phyloP scores from a whole-genome alignment of 768 basidiomycete genomes.

The Russula brevipes region DNA sequence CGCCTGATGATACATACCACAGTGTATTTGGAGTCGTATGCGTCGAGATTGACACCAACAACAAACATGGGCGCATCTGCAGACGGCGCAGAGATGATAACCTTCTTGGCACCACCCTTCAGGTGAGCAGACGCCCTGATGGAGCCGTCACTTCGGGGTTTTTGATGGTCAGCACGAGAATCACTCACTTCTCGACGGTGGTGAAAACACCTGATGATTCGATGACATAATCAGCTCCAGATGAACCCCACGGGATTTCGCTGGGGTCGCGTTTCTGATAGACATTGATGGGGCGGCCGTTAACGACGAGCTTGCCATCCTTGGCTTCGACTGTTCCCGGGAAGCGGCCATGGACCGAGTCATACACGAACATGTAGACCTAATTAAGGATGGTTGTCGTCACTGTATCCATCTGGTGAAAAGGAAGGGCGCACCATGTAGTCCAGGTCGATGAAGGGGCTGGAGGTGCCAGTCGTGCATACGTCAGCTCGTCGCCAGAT shows the following conservation, averaged over 20 bases:
- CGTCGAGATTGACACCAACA: slow-evolving; percentile 90
- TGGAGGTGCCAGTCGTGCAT: slow-evolving; percentile 30
- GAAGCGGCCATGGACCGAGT: slow-evolving; percentile 91
- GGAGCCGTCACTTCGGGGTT: background rate
- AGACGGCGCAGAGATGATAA: slow-evolving; percentile 99
- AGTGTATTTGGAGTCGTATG: slow-evolving; percentile 81
- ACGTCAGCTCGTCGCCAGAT: background rate
- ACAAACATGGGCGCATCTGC: slow-evolving; percentile 95
- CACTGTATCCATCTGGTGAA: background rate
- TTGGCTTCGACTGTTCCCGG: slow-evolving; percentile 75
- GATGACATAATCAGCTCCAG: slow-evolving; percentile 88
- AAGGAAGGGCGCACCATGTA: slow-evolving; percentile 74
- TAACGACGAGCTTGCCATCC: slow-evolving; percentile 85
- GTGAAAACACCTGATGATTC: slow-evolving; percentile 99
- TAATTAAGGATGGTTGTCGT: slow-evolving; percentile 29
- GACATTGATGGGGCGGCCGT: slow-evolving; percentile 71
- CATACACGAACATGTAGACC: slow-evolving; percentile 99
- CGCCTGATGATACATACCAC: slow-evolving; percentile 51
- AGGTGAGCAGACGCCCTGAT: slow-evolving; percentile 81
- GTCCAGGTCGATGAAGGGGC: slow-evolving; percentile 93
- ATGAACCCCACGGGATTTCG: slow-evolving; percentile 73
- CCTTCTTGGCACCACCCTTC: slow-evolving; percentile 99
- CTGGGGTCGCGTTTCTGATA: slow-evolving; percentile 85
- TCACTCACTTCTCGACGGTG: slow-evolving; percentile 74
- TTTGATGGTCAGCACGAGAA: background rate